Conservation (phyloP, 2,329 filamentous ascomycete species). For the Furcasterigmium furcatum region DNA sequence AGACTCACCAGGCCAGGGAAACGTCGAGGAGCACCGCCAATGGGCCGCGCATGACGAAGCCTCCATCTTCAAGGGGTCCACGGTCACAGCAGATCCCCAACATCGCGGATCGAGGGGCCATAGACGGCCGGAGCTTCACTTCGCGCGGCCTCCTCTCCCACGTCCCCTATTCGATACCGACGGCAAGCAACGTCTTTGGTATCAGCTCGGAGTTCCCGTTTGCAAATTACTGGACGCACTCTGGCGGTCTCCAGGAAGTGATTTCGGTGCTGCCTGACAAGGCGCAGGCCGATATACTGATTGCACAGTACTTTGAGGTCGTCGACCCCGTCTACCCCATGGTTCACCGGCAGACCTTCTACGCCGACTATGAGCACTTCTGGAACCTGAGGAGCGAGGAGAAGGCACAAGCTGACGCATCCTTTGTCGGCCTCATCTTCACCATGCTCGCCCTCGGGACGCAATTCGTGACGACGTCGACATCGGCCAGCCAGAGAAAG, state of each 20-base stretch:
- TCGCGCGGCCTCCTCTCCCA: slow-evolving; percentile 63
- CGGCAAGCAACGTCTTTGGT: slow-evolving; percentile 76
- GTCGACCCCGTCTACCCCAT: slow-evolving; percentile 82
- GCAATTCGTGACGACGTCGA: slow-evolving; percentile 64
- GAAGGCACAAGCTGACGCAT: slow-evolving; percentile 60
- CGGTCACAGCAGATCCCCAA: slow-evolving; percentile 39
- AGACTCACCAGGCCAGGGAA: slow-evolving; percentile 38
- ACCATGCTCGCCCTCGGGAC: slow-evolving; percentile 76
- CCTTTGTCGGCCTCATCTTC: slow-evolving; percentile 70
- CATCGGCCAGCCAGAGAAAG: slow-evolving; percentile 58
- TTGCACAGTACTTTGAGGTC: slow-evolving; percentile 62
- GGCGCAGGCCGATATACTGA: slow-evolving; percentile 69
- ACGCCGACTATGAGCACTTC: slow-evolving; percentile 75
- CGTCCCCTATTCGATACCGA: slow-evolving; percentile 67
- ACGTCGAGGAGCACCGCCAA: slow-evolving; percentile 52
- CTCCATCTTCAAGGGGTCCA: slow-evolving; percentile 50
- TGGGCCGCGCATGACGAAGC: slow-evolving; percentile 53
- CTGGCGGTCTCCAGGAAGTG: slow-evolving; percentile 71
- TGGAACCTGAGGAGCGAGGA: slow-evolving; percentile 61
- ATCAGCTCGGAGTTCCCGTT: slow-evolving; percentile 76
- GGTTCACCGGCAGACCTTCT: slow-evolving; percentile 72
- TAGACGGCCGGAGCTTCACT: slow-evolving; percentile 37
- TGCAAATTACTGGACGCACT: slow-evolving; percentile 81
- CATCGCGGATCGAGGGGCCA: slow-evolving; percentile 50
- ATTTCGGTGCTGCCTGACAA: slow-evolving; percentile 74